Evolutionary conservation across 768 basidiomycete species (phyloP), one percentile per base, ranked within the genome.

Genomic region (Termitomyces sp.): DNA sequence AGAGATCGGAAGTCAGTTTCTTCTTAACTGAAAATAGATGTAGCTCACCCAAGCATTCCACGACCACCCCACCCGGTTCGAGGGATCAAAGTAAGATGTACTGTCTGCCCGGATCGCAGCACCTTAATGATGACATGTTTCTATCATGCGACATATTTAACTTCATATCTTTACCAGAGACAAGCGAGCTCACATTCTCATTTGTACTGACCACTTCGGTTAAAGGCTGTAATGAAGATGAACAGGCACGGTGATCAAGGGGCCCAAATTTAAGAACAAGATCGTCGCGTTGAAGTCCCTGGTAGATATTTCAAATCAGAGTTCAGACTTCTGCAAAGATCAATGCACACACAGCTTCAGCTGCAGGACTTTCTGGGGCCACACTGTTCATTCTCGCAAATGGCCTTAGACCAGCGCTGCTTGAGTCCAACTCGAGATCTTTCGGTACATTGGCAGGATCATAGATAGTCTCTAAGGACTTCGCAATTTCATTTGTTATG

Each of bases 311-410:
- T 12, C 53, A 49, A 59, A 57, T 50, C 16, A 50, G 31, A n/a
- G 27, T 6, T 34, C 13, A 26, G 41, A 1, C 13, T 26, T 22
- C 20, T 22, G 53, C n/a, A 22, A 46, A 26, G 51, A 29, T 39
- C n/a, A 13, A 57, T 37, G 3, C 10, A 68, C 70, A 49, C 53
- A 97, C 95, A 48, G 95, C 90, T 62, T 84, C 76, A 9, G 84
- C 82, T 36, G 95, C 93, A 5, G 95, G 95, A 69, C 92, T 91
- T 2, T 75, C 79, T 1, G 88, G 86, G 1, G 91, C 86, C 29
- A 97, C 88, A 3, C 79, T 83, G 59, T 95, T 85, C 7, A 97
- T 90, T 67, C 76, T 87, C 0, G 94, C 94, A 67, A 96, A 92
- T 1, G 92, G 83, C 44, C 63, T 66, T 46, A 61, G 60, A 10